These are phyloP conservation scores for Ophiostoma piceae DNA, from an alignment of 2,329 filamentous ascomycete genomes.

Conservation along the genomic window DNA sequence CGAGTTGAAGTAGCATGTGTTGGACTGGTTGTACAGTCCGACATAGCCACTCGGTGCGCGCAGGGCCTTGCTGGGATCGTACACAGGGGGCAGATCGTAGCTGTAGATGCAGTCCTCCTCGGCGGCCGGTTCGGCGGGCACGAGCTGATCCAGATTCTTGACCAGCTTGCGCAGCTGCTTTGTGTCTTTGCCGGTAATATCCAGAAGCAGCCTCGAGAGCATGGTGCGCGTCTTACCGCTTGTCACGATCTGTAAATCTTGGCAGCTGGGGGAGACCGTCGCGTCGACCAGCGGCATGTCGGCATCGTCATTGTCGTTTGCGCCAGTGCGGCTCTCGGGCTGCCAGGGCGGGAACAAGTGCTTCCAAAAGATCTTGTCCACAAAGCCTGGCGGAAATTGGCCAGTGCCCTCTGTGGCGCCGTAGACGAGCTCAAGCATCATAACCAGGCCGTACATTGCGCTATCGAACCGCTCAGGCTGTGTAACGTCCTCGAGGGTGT, in stretches of 20 bases:
- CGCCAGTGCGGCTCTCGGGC: slow-evolving; percentile 26
- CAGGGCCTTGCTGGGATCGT: slow-evolving; percentile 64
- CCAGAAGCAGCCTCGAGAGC: slow-evolving; percentile 56
- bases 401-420: slow-evolving; percentile 23
- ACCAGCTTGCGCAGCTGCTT: slow-evolving; percentile 49
- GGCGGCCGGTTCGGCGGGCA: slow-evolving; percentile 43
- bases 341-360: slow-evolving; percentile 59
- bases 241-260: slow-evolving; percentile 40
- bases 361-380: slow-evolving; percentile 52
- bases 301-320: background rate
- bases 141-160: slow-evolving; percentile 45
- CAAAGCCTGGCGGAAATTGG: slow-evolving; percentile 30
- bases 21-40: slow-evolving; percentile 87
- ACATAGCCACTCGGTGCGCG: slow-evolving; percentile 74
- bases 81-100: slow-evolving; percentile 56
- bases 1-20: slow-evolving; percentile 97
- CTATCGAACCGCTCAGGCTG: slow-evolving; percentile 36
- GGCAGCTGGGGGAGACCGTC: background rate
- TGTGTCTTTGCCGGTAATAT: slow-evolving; percentile 49
- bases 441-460: slow-evolving; percentile 37
- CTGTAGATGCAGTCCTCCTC: slow-evolving; percentile 46
- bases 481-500: slow-evolving; percentile 36
- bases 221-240: slow-evolving; percentile 51
- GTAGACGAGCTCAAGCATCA: slow-evolving; percentile 34
- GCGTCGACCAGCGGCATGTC: background rate